Evolutionary conservation across 2,329 filamentous ascomycete genomes (phyloP).

Genomic region (Colletotrichum endophyticum): DNA sequence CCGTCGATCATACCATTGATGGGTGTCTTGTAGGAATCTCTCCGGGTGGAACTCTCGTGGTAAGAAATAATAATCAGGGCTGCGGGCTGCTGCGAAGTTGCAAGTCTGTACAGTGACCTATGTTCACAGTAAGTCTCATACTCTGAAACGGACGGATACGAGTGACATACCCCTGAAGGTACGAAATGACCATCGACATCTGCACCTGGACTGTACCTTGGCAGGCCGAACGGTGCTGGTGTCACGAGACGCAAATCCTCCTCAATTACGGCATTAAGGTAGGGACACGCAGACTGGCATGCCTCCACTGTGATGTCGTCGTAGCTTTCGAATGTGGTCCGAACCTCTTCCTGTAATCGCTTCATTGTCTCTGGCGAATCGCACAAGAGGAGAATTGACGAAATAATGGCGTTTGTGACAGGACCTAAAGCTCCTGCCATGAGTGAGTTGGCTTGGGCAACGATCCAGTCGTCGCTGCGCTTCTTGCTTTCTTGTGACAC

Average conservation of each 20-base stretch:
- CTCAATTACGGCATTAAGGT: neutral
- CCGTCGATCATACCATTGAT: neutral
- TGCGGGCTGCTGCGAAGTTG: neutral
- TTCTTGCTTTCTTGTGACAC: neutral
- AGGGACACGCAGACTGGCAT: neutral
- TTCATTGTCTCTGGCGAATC: neutral
- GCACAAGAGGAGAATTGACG: neutral
- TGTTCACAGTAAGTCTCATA: neutral
- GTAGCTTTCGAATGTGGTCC: neutral
- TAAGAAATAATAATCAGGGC: neutral
- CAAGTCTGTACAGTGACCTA: neutral
- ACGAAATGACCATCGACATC: neutral
- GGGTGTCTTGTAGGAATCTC: neutral
- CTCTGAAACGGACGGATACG: accelerated
- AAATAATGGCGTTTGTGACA: neutral
- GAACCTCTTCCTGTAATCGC: neutral
- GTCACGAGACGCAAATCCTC: neutral
- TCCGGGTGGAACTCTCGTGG: neutral
- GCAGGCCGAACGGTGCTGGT: neutral
- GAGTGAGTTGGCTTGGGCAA: neutral
- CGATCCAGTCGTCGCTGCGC: neutral
- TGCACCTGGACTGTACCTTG: neutral
- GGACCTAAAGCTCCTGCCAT: neutral
- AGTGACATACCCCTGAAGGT: neutral
- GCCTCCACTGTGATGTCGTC: neutral